Evolutionary conservation across 2,329 filamentous ascomycete species (phyloP).

Genomic region (Samsoniella hepiali): DNA sequence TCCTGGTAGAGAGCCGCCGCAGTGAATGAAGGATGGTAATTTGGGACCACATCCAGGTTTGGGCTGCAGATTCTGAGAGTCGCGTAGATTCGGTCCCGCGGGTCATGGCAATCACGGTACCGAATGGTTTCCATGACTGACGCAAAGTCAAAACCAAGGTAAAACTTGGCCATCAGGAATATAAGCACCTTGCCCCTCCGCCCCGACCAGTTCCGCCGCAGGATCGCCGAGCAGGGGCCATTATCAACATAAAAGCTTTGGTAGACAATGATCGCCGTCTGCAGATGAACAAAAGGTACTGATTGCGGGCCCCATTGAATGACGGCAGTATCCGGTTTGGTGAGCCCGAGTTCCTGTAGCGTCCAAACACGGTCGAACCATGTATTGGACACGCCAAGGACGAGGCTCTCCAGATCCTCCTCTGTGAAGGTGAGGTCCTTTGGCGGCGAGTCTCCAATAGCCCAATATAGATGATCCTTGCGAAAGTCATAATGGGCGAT

Average conservation of each 20-base stretch:
- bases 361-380: constrained; percentile 25
- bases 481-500: constrained; percentile 10
- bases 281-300: not conserved
- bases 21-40: not conserved
- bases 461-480: constrained; percentile 26
- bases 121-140: not conserved
- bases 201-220: not conserved
- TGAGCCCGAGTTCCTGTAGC: constrained; percentile 22
- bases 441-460: constrained; percentile 35
- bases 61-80: not conserved
- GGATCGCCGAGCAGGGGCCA: not conserved
- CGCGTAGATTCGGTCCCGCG: not conserved
- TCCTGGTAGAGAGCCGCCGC: not conserved
- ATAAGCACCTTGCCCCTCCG: not conserved
- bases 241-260: not conserved
- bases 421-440: not conserved
- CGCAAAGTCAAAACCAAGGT: not conserved
- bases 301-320: not conserved
- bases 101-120: not conserved
- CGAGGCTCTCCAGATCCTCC: constrained; percentile 15
- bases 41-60: not conserved
- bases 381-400: constrained; percentile 16
- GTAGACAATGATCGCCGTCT: not conserved
- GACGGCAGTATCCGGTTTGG: constrained; percentile 7
- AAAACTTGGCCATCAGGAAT: not conserved